Base-by-base conservation (phyloP, 108 stramenopile species). In the Pseudonitzschia multistriata region DNA sequence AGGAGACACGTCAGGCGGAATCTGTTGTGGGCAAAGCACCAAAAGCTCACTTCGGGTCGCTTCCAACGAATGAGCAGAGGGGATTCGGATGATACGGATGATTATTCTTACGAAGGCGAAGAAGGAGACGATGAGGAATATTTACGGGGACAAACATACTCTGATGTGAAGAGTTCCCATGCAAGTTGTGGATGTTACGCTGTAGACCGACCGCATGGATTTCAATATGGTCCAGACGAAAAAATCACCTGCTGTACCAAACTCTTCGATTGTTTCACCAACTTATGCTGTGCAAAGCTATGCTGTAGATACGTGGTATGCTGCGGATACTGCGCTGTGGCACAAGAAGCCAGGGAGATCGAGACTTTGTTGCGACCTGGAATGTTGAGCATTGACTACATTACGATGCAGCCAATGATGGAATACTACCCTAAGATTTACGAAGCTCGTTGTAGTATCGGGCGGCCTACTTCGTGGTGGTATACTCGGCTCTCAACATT, bases 321-420 rank as follows among this genome's bases (percentile, higher is more conserved):
- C 35, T 89, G 88, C 45, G 93, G 93, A 34, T 70, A 83, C 6
- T 94, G 93, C 48, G 90, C 80, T 3, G 35, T 91, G 29, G 90
- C 90, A 13, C 93, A 94, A 74, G 93, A 94, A 74, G 88, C 81
- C 34, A 77, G 90, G 7, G 87, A 91, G 53, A 62, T 91, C 10
- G 83, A 89, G 47, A 59, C 61, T 8, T 17, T 91, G 31, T 25
- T 83, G 3, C 82, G 85, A 2, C 67, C 85, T n/a, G 74, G 65
- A 17, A 65, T 80, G 24, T 74, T 84, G 6, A 81, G 82, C 61
- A 37, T 94, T 24, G 90, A 91, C 61, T 87, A 94, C 70, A 77
- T 91, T 27, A 85, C 88, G 11, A 85, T 94, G 84, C 85, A 91
- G 68, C 86, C 88, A 0, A 77, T 78, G 65, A 31, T 88, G 61